These are phyloP conservation scores for Trichoderma atrobrunneum DNA, from an alignment of 2,329 filamentous ascomycete genomes.

Conservation along the genomic window DNA sequence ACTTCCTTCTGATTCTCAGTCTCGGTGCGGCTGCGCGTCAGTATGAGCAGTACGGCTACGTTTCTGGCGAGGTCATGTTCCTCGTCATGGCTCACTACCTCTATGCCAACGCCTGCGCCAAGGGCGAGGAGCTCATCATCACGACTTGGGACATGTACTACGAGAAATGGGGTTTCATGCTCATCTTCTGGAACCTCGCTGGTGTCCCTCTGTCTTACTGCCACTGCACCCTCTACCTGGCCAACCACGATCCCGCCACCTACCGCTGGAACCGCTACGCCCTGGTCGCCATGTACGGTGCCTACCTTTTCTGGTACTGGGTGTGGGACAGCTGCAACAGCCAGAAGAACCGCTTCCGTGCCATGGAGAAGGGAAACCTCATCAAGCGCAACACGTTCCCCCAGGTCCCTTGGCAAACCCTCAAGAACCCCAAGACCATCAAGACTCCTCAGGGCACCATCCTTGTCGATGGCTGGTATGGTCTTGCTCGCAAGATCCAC, in stretches of 20 bases:
- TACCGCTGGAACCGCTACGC: slow-evolving; percentile 74
- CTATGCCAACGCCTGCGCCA: slow-evolving; percentile 88
- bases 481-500: slow-evolving; percentile 62
- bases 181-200: slow-evolving; percentile 96
- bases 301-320: slow-evolving; percentile 84
- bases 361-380: slow-evolving; percentile 69
- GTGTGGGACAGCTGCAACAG: slow-evolving; percentile 90
- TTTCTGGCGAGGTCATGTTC: slow-evolving; percentile 81
- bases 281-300: slow-evolving; percentile 61
- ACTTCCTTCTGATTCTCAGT: slow-evolving; percentile 77
- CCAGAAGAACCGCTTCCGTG: slow-evolving; percentile 90
- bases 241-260: slow-evolving; percentile 73
- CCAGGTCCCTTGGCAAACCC: slow-evolving; percentile 81
- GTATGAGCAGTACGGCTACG: slow-evolving; percentile 80
- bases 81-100: slow-evolving; percentile 86
- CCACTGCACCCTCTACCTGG: slow-evolving; percentile 87
- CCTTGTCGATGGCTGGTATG: slow-evolving; percentile 83
- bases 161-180: slow-evolving; percentile 96
- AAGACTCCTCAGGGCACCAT: slow-evolving; percentile 70
- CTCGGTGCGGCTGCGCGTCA: slow-evolving; percentile 76
- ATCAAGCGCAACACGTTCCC: slow-evolving; percentile 78
- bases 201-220: slow-evolving; percentile 90
- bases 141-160: slow-evolving; percentile 96
- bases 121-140: slow-evolving; percentile 87
- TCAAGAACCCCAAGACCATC: slow-evolving; percentile 79